Percentiles rank a stretch among this genome's conserved stretches.
phyloP scores from a whole-genome alignment of 2,329 filamentous ascomycete species.

The Cercospora zeina region DNA sequence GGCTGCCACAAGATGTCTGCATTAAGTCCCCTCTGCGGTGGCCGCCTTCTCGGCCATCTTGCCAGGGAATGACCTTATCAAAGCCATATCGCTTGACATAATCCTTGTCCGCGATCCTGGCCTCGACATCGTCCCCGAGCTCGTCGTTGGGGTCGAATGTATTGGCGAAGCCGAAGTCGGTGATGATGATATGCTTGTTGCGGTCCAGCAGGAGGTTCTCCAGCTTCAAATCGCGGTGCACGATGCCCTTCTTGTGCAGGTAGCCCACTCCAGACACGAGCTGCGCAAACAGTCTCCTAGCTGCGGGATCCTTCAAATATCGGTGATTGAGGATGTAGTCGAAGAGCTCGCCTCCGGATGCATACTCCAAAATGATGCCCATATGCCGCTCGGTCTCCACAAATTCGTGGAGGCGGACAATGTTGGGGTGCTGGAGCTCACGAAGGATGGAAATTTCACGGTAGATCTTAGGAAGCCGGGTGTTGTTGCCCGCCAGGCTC shows the following conservation, averaged over 20 bases:
- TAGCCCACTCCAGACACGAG: constrained; percentile 96
- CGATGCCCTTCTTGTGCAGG: constrained; percentile 96
- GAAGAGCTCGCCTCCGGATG: constrained; percentile 94
- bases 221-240: constrained; percentile 93
- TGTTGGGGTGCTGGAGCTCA: constrained; percentile 90
- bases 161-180: constrained; percentile 98
- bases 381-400: constrained; percentile 96
- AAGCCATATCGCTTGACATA: constrained; percentile 84
- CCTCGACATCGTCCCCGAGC: constrained; percentile 84
- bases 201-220: constrained; percentile 94
- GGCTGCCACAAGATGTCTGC: constrained; percentile 98
- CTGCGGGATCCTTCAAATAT: constrained; percentile 91
- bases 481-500: constrained; percentile 82
- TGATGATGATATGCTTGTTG: constrained; percentile 99
- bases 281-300: constrained; percentile 88
- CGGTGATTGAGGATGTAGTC: constrained; percentile 97
- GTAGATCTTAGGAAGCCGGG: constrained; percentile 91
- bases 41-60: constrained; percentile 55
- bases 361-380: constrained; percentile 97
- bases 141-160: constrained; percentile 91
- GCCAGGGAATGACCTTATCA: constrained; percentile 66
- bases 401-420: constrained; percentile 96
- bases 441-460: constrained; percentile 91
- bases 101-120: constrained; percentile 81
- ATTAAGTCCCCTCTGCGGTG: constrained; percentile 88